Evolutionary conservation across 2,329 filamentous ascomycete species (phyloP), one percentile per base, ranked within the genome.

Genomic region (Lomentospora prolificans): DNA sequence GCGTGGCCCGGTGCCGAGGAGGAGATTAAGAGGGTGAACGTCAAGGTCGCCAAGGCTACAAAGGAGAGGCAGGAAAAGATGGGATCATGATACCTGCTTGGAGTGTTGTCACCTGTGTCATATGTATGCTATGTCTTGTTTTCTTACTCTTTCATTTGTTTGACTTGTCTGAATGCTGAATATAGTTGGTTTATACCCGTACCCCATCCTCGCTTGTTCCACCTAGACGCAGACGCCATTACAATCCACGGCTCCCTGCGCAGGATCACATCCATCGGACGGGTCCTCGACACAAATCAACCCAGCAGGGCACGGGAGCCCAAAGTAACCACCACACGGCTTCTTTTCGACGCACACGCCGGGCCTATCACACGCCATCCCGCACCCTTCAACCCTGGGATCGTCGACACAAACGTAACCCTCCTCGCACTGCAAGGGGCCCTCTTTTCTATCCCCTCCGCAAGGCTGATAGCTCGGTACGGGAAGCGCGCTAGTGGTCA

Each of bases 1-100:
- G 64, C 62, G 25, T 76, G 73, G 72, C 60, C 64, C 9, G 70
- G 69, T 1, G 72, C 73, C 3, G 64, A 64, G 39, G 64, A 65
- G 1, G 67, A 66, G 51, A 69, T 73, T 52, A 7, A 10, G 17
- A 51, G 25, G 24, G 46, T 56, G n/a, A 56, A 52, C 14, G 22
- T 17, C 27, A 41, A 25, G 22, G 28, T 51, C 30, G 14, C 28
- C 3, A 6, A 39, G 41, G 24, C 36, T 9, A 14, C n/a, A 8
- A 17, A 39, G n/a, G 36, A 46, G 25, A 14, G 17, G 8, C 22
- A 50, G 19, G 17, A 9, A 19, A 3, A 4, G 9, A n/a, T 9
- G 27, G n/a, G n/a, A n/a, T n/a, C n/a, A n/a, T 46, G 19, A 44
- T 44, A 24, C 4, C 4, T 17, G 9, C 6, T 55, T 19, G 9